phyloP scores from a whole-genome alignment of 768 basidiomycete species.

The Russula griseocarnosa region DNA sequence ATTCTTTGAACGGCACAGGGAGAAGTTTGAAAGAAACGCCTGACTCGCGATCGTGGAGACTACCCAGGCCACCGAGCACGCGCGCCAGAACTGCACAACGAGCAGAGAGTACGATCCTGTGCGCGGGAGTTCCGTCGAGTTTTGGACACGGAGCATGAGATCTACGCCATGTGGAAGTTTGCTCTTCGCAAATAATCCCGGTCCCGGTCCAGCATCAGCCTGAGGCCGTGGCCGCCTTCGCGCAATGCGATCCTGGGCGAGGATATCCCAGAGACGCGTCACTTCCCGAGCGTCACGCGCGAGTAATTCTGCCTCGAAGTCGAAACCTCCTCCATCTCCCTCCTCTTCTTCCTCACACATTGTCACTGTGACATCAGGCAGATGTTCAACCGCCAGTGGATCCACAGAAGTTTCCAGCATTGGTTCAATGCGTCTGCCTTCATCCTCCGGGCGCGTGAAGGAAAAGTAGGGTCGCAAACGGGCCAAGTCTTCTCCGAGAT shows the following conservation, averaged over 20 bases:
- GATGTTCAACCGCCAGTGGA: neutral
- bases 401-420: neutral
- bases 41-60: constrained; percentile 25
- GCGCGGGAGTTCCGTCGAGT: constrained; percentile 48
- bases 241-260: constrained; percentile 18
- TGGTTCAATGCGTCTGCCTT: constrained; percentile 21
- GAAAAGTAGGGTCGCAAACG: constrained; percentile 57
- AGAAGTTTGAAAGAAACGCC: constrained; percentile 36
- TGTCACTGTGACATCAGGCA: neutral
- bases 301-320: constrained; percentile 28
- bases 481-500: constrained; percentile 62
- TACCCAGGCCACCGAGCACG: constrained; percentile 39
- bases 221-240: neutral
- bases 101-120: constrained; percentile 60
- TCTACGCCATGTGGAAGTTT: constrained; percentile 57
- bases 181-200: neutral
- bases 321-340: constrained; percentile 29
- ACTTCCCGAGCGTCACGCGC: constrained; percentile 38
- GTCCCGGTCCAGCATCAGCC: constrained; percentile 5
- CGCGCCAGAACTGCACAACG: constrained; percentile 48
- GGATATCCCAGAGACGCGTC: constrained; percentile 30
- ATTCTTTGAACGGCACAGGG: constrained; percentile 13
- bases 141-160: constrained; percentile 47
- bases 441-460: constrained; percentile 25
- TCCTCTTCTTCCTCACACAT: constrained; percentile 29